These are phyloP conservation scores for Miscanthus lutarioriparius DNA, from an alignment of 176 grass and related monocot species.

Conservation along the genomic window DNA sequence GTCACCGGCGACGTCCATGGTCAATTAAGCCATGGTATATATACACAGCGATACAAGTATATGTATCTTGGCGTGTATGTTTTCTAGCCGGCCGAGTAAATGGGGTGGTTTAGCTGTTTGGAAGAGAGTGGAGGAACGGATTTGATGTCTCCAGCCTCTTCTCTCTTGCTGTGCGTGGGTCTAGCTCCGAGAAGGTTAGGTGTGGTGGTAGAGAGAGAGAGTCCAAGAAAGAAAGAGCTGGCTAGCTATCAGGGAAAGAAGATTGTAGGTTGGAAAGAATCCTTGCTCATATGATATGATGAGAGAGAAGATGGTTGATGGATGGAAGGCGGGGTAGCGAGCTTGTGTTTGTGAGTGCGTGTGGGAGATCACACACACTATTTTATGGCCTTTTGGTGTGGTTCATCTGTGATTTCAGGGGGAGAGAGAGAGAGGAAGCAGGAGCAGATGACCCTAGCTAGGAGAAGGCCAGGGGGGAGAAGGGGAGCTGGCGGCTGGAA, in stretches of 20 bases:
- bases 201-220: slow-evolving; percentile 43
- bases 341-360: slow-evolving; percentile 40
- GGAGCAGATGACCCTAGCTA: slow-evolving; percentile 56
- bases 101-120: slow-evolving; percentile 38
- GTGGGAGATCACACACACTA: slow-evolving; percentile 66
- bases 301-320: slow-evolving; percentile 32
- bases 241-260: slow-evolving; percentile 50
- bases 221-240: slow-evolving; percentile 38
- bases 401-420: slow-evolving; percentile 39
- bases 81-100: slow-evolving; percentile 38
- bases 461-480: slow-evolving; percentile 1
- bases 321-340: neutral
- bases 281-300: slow-evolving; percentile 64
- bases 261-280: slow-evolving; percentile 65
- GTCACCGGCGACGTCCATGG: slow-evolving; percentile 57
- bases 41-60: slow-evolving; percentile 7
- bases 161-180: slow-evolving; percentile 40
- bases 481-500: slow-evolving; percentile 14
- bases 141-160: slow-evolving; percentile 46
- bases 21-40: slow-evolving; percentile 56
- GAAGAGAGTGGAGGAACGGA: slow-evolving; percentile 41
- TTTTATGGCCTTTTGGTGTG: slow-evolving; percentile 71
- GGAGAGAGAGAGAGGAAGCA: slow-evolving; percentile 41
- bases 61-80: slow-evolving; percentile 15
- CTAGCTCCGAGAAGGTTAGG: slow-evolving; percentile 52